Conservation (phyloP, 2,329 filamentous ascomycete genomes). For the Aspergillus brunneoviolaceus region DNA sequence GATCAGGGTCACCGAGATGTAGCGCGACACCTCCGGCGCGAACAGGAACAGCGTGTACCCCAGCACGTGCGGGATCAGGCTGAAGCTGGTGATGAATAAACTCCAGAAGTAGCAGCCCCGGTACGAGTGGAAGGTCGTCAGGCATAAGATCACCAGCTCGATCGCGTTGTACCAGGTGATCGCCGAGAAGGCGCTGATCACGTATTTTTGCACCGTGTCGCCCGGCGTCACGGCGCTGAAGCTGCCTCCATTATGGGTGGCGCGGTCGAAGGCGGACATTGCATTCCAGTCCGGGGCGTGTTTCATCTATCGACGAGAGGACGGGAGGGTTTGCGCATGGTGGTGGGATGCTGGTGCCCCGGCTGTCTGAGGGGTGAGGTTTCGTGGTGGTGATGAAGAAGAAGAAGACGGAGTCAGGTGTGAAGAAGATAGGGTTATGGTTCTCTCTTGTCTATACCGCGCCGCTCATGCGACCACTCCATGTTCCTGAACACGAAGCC, state of each 20-base stretch:
- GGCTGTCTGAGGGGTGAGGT: too few species aligned
- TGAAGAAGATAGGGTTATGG: background rate
- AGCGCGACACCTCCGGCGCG: conserved; percentile 22
- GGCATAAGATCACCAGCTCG: conserved; percentile 45
- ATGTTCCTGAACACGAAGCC: background rate
- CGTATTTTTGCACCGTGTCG: conserved; percentile 2
- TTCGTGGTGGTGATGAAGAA: too few species aligned
- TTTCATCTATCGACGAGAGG: too few species aligned
- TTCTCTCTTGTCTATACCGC: background rate
- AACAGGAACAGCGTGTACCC: conserved; percentile 46
- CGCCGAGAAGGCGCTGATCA: conserved; percentile 41
- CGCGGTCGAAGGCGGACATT: background rate
- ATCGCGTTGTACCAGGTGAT: conserved; percentile 47
- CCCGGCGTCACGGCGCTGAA: background rate
- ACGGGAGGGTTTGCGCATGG: too few species aligned
- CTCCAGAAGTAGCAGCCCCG: conserved; percentile 49
- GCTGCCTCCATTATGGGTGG: background rate
- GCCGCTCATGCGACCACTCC: background rate
- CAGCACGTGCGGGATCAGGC: conserved; percentile 40
- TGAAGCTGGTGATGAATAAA: conserved; percentile 37
- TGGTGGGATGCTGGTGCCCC: too few species aligned
- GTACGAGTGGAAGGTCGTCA: conserved; percentile 44
- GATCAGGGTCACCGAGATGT: conserved; percentile 36
- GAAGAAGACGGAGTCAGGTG: too few species aligned
- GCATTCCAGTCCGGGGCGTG: background rate